A percentile compares a stretch with the other conserved stretches of the same genome.
These are phyloP conservation scores for Amanita pseudoporphyria DNA, from an alignment of 768 basidiomycete species.

Conservation along the genomic window DNA sequence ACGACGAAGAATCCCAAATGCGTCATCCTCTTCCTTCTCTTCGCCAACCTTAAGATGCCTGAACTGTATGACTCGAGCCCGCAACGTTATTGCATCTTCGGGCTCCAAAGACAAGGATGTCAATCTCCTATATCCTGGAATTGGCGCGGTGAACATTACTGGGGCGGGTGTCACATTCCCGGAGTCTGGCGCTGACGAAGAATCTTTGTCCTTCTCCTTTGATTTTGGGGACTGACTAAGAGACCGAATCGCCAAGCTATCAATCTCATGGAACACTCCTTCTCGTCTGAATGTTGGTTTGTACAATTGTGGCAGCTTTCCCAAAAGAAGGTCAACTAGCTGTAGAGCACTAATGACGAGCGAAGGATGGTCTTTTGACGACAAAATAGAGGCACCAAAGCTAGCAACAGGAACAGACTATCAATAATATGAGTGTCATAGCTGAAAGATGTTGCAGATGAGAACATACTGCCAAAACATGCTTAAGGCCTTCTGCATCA, in stretches of 20 bases:
- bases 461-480: constrained; percentile 63
- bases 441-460: background rate
- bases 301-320: constrained; percentile 78
- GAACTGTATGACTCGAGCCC: constrained; percentile 85
- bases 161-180: constrained; percentile 24
- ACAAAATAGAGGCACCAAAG: constrained; percentile 90
- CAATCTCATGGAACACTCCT: constrained; percentile 95
- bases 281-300: constrained; percentile 86
- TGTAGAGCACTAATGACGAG: constrained; percentile 87
- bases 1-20: constrained; percentile 51
- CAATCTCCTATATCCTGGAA: constrained; percentile 62
- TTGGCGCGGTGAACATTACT: constrained; percentile 27
- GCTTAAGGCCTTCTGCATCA: constrained; percentile 63
- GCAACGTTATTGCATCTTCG: constrained; percentile 85
- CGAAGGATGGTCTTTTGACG: constrained; percentile 82
- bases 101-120: constrained; percentile 66
- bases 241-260: constrained; percentile 55
- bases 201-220: constrained; percentile 41
- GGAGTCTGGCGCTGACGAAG: constrained; percentile 32
- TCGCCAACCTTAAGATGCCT: constrained; percentile 60
- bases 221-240: constrained; percentile 38
- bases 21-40: constrained; percentile 45
- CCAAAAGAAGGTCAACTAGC: constrained; percentile 83
- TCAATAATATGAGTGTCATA: constrained; percentile 8
- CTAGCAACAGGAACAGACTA: constrained; percentile 93